Evolutionary conservation across 139 green algal genomes (phyloP).

Genomic region (Tetradesmus obliquus): DNA sequence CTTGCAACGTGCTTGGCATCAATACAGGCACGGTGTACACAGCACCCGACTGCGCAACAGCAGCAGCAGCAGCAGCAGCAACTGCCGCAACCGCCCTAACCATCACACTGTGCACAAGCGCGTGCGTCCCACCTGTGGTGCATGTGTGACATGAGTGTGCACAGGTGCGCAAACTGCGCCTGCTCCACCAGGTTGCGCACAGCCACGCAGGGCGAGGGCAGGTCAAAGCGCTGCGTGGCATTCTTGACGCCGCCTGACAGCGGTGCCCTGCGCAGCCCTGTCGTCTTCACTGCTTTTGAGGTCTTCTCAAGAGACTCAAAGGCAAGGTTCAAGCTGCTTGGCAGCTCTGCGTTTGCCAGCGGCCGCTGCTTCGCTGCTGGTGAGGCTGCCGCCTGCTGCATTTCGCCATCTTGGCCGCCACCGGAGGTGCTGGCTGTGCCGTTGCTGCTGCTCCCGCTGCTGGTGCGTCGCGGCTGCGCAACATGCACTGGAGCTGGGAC

Average conservation of each 20-base stretch:
- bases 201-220: constrained; percentile 88
- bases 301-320: constrained; percentile 47
- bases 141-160: constrained; percentile 97
- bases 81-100: background rate
- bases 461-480: background rate
- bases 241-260: constrained; percentile 89
- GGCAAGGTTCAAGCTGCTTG: constrained; percentile 38
- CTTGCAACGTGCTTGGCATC: too few relatives aligned
- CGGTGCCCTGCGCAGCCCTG: constrained; percentile 78
- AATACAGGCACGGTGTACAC: too few relatives aligned
- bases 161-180: constrained; percentile 92
- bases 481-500: background rate
- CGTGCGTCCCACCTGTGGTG: constrained; percentile 83
- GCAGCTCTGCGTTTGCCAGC: constrained; percentile 2
- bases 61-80: background rate
- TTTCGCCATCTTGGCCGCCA: background rate
- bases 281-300: constrained; percentile 59
- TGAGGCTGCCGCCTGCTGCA: background rate
- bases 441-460: constrained; percentile 21
- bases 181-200: constrained; percentile 90
- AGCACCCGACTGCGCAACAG: too few relatives aligned
- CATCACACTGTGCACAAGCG: background rate
- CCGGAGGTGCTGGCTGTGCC: constrained; percentile 24
- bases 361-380: background rate
- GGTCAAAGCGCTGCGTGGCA: constrained; percentile 86